These are phyloP conservation scores for Phaeodactylum tricornutum DNA, from an alignment of 108 stramenopile species.

Conservation along the genomic window DNA sequence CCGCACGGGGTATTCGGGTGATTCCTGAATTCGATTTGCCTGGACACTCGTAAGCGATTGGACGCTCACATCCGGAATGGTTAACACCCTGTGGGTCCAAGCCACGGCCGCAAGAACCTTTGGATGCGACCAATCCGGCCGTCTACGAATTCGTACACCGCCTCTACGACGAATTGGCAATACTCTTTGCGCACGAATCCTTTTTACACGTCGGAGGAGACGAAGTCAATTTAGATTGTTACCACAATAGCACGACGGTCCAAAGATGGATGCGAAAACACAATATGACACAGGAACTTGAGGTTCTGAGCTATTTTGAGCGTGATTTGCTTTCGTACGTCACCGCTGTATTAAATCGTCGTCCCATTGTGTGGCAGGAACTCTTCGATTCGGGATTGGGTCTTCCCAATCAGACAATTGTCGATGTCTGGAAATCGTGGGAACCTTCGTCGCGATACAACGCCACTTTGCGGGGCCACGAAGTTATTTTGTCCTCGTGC, in stretches of 20 bases:
- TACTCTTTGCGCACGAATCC: constrained; percentile 32
- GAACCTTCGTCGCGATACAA: constrained; percentile 16
- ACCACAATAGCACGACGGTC: constrained; percentile 18
- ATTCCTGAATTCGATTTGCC: constrained; percentile 67
- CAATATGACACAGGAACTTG: constrained; percentile 11
- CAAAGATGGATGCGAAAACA: constrained; percentile 29
- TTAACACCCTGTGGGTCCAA: not conserved
- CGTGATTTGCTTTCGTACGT: constrained; percentile 12
- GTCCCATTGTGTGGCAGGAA: constrained; percentile 63
- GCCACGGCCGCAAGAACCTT: constrained; percentile 4
- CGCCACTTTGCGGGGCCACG: constrained; percentile 16
- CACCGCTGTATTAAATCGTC: constrained; percentile 7
- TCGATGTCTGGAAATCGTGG: constrained; percentile 56
- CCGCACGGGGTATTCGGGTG: constrained; percentile 52
- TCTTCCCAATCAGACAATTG: constrained; percentile 20
- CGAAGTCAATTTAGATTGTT: constrained; percentile 47
- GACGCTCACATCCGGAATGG: not conserved
- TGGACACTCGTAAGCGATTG: constrained; percentile 37
- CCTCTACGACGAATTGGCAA: constrained; percentile 23
- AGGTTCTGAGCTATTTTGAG: constrained; percentile 32
- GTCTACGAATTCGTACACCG: constrained; percentile 28
- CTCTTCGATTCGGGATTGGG: constrained; percentile 37
- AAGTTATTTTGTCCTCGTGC: constrained; percentile 26
- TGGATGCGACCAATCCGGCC: constrained; percentile 29
- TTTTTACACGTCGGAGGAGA: constrained; percentile 66